These are phyloP conservation scores for Aspergillus asperescens DNA, from an alignment of 495 filamentous ascomycete genomes.

Conservation along the genomic window DNA sequence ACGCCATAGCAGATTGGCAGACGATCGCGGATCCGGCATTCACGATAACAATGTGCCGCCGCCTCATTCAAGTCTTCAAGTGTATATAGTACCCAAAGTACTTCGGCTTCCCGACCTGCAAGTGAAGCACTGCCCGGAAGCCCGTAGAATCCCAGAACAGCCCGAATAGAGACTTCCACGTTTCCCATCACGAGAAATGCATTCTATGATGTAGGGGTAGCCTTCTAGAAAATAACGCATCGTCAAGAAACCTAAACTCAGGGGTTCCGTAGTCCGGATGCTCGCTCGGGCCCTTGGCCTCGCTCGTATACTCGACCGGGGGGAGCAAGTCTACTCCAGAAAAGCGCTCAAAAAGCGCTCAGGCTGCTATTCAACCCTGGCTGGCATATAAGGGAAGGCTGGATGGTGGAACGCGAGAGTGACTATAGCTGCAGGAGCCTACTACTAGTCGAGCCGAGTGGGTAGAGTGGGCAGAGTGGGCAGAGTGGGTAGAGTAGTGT, in stretches of 20 bases:
- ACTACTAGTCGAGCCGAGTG: too few species aligned
- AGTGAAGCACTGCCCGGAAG: neutral
- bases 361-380: neutral
- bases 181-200: too few species aligned
- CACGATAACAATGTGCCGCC: too few species aligned
- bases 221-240: constrained; percentile 17
- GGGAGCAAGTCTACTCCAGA: neutral
- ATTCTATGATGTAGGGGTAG: constrained; percentile 12
- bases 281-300: neutral
- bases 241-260: neutral
- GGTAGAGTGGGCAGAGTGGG: neutral
- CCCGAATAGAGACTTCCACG: too few species aligned
- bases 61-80: constrained; percentile 1
- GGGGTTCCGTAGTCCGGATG: constrained; percentile 1
- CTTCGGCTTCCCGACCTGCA: constrained; percentile 16
- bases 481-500: neutral
- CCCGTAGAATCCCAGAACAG: too few species aligned
- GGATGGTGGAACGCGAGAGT: constrained; percentile 6
- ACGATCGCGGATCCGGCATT: neutral
- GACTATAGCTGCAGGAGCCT: constrained; percentile 1
- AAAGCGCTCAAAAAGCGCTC: neutral
- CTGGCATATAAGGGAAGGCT: neutral
- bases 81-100: too few species aligned
- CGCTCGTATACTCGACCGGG: neutral
- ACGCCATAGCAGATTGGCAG: too few species aligned